A percentile compares a stretch with the other conserved stretches of the same genome.
Evolutionary conservation across 352 stramenopile species (phyloP).

Genomic region (Phytophthora podocarpi): DNA sequence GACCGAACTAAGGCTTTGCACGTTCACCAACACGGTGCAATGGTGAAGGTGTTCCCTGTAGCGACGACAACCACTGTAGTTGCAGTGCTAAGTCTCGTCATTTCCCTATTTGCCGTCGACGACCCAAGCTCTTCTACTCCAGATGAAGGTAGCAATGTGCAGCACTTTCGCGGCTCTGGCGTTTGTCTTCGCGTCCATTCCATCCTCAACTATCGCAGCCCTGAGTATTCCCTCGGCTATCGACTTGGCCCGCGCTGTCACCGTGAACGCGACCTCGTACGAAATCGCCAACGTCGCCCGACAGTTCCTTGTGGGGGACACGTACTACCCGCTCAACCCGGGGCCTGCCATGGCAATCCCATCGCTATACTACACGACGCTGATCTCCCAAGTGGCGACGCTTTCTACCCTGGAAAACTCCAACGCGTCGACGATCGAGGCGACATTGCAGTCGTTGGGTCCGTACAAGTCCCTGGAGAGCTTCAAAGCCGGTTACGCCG

Average conservation of each 20-base stretch:
- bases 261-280: conserved; percentile 21
- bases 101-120: conserved; percentile 6
- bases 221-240: conserved; percentile 21
- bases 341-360: conserved; percentile 20
- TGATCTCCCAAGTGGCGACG: conserved; percentile 23
- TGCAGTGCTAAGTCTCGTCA: conserved; percentile 5
- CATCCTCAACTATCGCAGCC: background rate
- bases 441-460: conserved; percentile 16
- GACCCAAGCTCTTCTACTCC: background rate
- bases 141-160: conserved; percentile 4
- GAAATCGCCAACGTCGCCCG: conserved; percentile 31
- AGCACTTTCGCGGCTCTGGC: background rate
- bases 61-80: too few relatives aligned
- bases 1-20: background rate
- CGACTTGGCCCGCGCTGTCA: conserved; percentile 14
- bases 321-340: conserved; percentile 29
- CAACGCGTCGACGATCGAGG: conserved; percentile 18
- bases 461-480: conserved; percentile 30
- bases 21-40: too few relatives aligned
- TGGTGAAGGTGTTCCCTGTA: too few relatives aligned
- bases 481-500: conserved; percentile 32
- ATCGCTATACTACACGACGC: conserved; percentile 33
- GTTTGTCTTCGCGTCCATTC: conserved; percentile 4
- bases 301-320: conserved; percentile 26
- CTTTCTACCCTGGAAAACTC: conserved; percentile 23